Percentiles rank a stretch among this genome's conserved stretches.
phyloP scores from a whole-genome alignment of 1,139 yeast genomes.

The Saccharomyces pastorianus region DNA sequence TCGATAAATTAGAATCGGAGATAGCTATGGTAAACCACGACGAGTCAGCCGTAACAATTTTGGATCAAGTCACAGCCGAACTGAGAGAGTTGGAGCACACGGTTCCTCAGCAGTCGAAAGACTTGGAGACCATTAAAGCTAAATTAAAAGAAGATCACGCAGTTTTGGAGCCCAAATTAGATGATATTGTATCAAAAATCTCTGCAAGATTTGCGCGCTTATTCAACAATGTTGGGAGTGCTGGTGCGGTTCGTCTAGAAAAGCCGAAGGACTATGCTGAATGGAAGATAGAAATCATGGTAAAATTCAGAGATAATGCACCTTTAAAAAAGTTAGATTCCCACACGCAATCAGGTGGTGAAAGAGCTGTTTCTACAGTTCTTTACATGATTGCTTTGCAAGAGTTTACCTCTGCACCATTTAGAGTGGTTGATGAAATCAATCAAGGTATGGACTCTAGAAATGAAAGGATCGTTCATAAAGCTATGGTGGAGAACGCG shows the following conservation, averaged over 20 bases:
- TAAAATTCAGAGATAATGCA: constrained; percentile 74
- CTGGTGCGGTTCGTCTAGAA: constrained; percentile 65
- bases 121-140: constrained; percentile 29
- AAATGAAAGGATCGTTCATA: constrained; percentile 83
- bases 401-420: constrained; percentile 84
- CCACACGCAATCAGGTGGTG: constrained; percentile 95
- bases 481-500: constrained; percentile 78
- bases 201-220: constrained; percentile 57
- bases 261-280: constrained; percentile 49
- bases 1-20: constrained; percentile 34
- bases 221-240: constrained; percentile 72
- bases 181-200: constrained; percentile 43
- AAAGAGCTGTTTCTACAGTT: constrained; percentile 90
- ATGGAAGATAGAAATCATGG: constrained; percentile 81
- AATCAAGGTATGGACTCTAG: constrained; percentile 98
- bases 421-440: constrained; percentile 93
- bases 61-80: constrained; percentile 32
- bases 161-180: constrained; percentile 55
- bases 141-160: constrained; percentile 37
- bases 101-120: constrained; percentile 28
- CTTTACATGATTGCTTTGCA: constrained; percentile 86
- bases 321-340: constrained; percentile 65
- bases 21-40: constrained; percentile 34
- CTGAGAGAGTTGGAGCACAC: constrained; percentile 19
- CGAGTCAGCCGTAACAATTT: constrained; percentile 35